phyloP scores from a whole-genome alignment of 176 grass and related monocot species.

The Triticum aestivum region IWGSC_CS_RefSeq_v2.1 NC_057797.1:47081846-47082345 shows the following conservation, averaged over 20 bases:
- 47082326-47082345: conserved; percentile 63
- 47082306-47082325: conserved; percentile 62
- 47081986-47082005: too few relatives aligned
- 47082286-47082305: conserved; percentile 54
- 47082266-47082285: conserved; percentile 38
- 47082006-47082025: background rate
- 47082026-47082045: background rate
- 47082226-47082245: background rate
- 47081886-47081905: too few relatives aligned
- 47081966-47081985: too few relatives aligned
- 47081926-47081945: too few relatives aligned
- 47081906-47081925: too few relatives aligned
- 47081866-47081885: too few relatives aligned
- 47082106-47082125: background rate
- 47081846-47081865: too few relatives aligned
- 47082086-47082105: background rate
- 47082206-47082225: background rate
- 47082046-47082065: background rate
- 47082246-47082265: background rate
- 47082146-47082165: background rate
- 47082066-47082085: background rate
- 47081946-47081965: too few relatives aligned
- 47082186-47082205: background rate
- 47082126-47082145: background rate
- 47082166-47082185: background rate